Percentiles rank a stretch among this genome's conserved stretches.
phyloP scores from a whole-genome alignment of 2,329 filamentous ascomycete species.

The Beauveria medogensis region DNA sequence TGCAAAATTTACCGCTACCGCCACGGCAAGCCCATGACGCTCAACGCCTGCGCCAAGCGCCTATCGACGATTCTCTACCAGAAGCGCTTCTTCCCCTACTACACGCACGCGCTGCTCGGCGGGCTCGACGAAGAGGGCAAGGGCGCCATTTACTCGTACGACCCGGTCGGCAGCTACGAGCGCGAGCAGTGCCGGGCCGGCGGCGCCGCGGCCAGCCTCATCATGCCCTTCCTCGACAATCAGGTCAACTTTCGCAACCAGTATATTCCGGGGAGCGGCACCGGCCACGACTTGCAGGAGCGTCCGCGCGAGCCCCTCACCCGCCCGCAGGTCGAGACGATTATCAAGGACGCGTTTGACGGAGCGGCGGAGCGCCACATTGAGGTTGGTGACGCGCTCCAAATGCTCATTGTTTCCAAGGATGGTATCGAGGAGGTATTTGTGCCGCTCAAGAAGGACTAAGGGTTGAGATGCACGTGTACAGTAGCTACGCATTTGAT shows the following conservation, averaged over 20 bases:
- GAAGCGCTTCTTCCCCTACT: slow-evolving; percentile 99
- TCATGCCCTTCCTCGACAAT: slow-evolving; percentile 99
- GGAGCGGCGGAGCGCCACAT: slow-evolving; percentile 98
- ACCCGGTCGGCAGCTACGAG: slow-evolving; percentile 96
- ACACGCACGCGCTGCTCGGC: slow-evolving; percentile 87
- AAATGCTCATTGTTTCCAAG: slow-evolving; percentile 88
- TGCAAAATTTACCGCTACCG: slow-evolving; percentile 99
- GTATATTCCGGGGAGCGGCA: slow-evolving; percentile 79
- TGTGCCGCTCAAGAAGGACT: slow-evolving; percentile 84
- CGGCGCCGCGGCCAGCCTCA: slow-evolving; percentile 84
- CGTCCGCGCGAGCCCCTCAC: slow-evolving; percentile 63
- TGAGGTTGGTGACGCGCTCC: slow-evolving; percentile 91
- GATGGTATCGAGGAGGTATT: slow-evolving; percentile 83
- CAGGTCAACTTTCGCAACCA: slow-evolving; percentile 99
- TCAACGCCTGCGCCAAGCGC: slow-evolving; percentile 89
- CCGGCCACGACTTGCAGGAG: slow-evolving; percentile 71
- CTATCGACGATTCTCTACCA: slow-evolving; percentile 92
- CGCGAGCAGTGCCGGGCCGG: slow-evolving; percentile 91
- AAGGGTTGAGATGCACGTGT: slow-evolving; percentile 21
- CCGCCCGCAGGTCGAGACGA: slow-evolving; percentile 65
- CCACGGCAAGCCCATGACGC: slow-evolving; percentile 91
- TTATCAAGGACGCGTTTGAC: slow-evolving; percentile 96
- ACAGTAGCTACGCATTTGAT: slow-evolving; percentile 19
- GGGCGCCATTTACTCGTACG: slow-evolving; percentile 93
- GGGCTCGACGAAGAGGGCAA: slow-evolving; percentile 91